Evolutionary conservation across 805 yeast species (phyloP).

Genomic region (Cyberlindnera maritima): DNA sequence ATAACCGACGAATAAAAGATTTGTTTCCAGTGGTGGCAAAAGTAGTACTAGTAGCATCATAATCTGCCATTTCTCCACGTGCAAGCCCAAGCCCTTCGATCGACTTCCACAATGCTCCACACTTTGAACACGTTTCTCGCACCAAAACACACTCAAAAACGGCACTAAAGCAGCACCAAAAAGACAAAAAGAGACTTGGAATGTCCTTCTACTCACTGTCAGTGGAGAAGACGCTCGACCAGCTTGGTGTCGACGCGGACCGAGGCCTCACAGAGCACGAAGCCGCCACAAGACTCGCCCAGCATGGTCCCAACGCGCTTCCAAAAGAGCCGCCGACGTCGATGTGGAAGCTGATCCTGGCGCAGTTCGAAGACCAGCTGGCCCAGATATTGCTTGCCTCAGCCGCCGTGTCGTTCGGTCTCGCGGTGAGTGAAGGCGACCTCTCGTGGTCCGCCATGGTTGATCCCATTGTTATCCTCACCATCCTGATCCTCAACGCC

Average conservation of each 20-base stretch:
- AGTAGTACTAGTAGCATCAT: no score
- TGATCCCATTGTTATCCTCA: conserved; percentile 42
- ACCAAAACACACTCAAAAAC: background rate
- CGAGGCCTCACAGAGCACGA: conserved; percentile 18
- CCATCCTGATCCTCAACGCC: conserved; percentile 44
- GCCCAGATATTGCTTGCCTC: conserved; percentile 34
- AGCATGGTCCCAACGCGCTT: conserved; percentile 28
- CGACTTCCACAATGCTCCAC: background rate
- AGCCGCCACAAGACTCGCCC: conserved; percentile 16
- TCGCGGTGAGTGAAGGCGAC: conserved; percentile 31
- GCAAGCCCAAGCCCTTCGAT: background rate
- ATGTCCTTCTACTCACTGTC: conserved; percentile 13
- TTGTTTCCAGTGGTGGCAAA: no score
- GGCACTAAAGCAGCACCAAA: background rate
- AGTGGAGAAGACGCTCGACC: conserved; percentile 10
- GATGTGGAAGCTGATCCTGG: conserved; percentile 32
- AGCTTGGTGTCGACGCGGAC: conserved; percentile 13
- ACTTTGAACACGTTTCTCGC: background rate
- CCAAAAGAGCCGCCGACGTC: conserved; percentile 38
- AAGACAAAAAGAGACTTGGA: background rate
- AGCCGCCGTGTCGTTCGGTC: conserved; percentile 32
- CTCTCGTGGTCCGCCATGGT: conserved; percentile 33
- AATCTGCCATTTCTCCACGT: background rate
- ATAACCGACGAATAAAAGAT: no score
- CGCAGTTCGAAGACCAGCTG: conserved; percentile 36